Evolutionary conservation across 192 early-diverging fungal genomes (phyloP).

Genomic region (Powellomyces hirtus): DNA sequence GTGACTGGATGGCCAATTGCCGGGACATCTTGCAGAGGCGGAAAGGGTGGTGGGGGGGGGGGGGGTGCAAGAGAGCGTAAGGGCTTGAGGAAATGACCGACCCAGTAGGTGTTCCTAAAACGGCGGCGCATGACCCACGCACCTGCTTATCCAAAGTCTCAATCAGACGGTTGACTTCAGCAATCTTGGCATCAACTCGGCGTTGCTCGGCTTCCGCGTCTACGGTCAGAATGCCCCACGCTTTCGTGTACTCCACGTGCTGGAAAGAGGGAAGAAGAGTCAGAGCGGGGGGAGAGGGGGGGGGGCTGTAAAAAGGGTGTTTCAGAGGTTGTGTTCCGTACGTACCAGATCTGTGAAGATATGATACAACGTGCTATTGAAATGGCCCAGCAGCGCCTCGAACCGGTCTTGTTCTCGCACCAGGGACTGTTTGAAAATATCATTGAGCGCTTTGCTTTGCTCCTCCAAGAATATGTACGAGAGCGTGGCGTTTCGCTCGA

Average conservation of each 20-base stretch:
- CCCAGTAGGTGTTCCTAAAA: neutral
- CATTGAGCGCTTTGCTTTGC: constrained; percentile 39
- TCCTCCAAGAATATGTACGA: constrained; percentile 44
- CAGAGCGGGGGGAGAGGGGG: too few relatives aligned
- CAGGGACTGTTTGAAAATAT: constrained; percentile 32
- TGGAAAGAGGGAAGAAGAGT: too few relatives aligned
- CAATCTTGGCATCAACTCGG: constrained; percentile 3
- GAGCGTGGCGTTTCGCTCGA: constrained; percentile 79
- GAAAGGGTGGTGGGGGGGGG: neutral
- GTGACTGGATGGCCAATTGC: neutral
- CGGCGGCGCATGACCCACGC: neutral
- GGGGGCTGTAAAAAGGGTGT: too few relatives aligned
- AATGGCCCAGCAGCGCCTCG: constrained; percentile 26
- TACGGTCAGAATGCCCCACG: constrained; percentile 1
- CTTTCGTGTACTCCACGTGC: constrained; percentile 21
- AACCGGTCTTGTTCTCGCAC: constrained; percentile 24
- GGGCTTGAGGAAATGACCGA: neutral
- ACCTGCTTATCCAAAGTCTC: constrained; percentile 1
- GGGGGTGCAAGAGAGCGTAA: neutral
- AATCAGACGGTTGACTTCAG: constrained; percentile 7
- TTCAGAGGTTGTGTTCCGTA: too few relatives aligned
- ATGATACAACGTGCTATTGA: constrained; percentile 30
- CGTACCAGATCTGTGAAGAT: constrained; percentile 42
- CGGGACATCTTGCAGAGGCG: constrained; percentile 1
- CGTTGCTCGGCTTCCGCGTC: constrained; percentile 6